Evolutionary conservation across 2,329 filamentous ascomycete species (phyloP).

Genomic region (Diplodia scrobiculata): DNA sequence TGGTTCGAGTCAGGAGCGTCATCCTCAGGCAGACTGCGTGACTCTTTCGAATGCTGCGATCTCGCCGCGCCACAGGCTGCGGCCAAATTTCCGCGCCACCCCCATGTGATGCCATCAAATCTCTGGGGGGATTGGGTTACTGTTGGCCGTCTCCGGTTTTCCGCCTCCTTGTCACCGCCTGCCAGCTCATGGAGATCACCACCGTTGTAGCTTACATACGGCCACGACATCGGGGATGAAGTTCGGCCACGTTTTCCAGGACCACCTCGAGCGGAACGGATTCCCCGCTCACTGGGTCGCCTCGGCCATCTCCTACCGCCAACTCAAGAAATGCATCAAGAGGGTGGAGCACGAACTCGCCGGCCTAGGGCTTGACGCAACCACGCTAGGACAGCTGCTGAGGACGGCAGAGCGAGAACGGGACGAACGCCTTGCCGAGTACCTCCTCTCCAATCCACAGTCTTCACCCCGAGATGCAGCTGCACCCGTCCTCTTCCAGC

Average conservation of each 20-base stretch:
- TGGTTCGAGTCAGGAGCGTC: not conserved
- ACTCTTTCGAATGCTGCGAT: not conserved
- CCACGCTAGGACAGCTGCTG: conserved; percentile 68
- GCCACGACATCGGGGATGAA: conserved; percentile 64
- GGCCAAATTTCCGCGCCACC: conserved; percentile 2
- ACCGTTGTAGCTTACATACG: not conserved
- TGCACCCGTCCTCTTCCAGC: conserved; percentile 53
- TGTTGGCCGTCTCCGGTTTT: no score
- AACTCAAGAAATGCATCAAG: conserved; percentile 88
- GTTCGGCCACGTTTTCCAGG: conserved; percentile 77
- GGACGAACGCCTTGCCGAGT: conserved; percentile 22
- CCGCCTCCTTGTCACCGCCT: not conserved
- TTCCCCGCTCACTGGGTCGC: conserved; percentile 73
- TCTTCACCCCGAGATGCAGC: not conserved
- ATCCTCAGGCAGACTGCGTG: not conserved
- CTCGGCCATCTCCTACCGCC: conserved; percentile 77
- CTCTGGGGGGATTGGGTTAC: not conserved
- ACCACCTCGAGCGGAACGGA: conserved; percentile 68
- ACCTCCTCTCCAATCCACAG: conserved; percentile 12
- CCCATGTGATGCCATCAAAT: conserved; percentile 1
- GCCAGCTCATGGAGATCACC: not conserved
- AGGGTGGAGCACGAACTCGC: conserved; percentile 72
- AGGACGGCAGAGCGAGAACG: conserved; percentile 34
- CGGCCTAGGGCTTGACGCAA: conserved; percentile 69
- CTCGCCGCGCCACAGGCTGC: conserved; percentile 18